Evolutionary conservation across 176 grass and related monocot genomes (phyloP).

Genomic region (Musa schizocarpa): DNA sequence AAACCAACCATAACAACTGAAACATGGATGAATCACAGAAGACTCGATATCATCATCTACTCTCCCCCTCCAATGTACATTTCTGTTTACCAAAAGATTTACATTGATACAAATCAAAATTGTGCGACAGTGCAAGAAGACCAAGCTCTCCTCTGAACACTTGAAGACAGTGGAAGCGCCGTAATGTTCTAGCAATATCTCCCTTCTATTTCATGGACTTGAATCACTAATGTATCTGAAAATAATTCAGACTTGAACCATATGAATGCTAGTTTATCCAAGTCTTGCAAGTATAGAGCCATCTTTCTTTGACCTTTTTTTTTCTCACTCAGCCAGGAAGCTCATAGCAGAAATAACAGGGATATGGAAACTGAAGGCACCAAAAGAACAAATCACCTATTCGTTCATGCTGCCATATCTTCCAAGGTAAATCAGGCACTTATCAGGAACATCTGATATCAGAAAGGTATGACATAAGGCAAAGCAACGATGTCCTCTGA

Average conservation of each 20-base stretch:
- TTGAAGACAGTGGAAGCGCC: no score
- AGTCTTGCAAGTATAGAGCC: background rate
- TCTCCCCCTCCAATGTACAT: no score
- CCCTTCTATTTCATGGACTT: background rate
- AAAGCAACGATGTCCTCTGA: slow-evolving; percentile 31
- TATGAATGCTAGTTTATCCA: background rate
- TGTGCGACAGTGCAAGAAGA: no score
- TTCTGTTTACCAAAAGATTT: no score
- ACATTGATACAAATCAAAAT: no score
- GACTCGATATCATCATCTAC: no score
- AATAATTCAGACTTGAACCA: background rate
- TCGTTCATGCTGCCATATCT: slow-evolving; percentile 10
- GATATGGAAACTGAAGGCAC: background rate
- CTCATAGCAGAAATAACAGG: slow-evolving; percentile 7
- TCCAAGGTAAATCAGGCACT: background rate
- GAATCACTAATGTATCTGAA: background rate
- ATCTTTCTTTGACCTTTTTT: background rate
- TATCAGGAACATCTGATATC: slow-evolving; percentile 1
- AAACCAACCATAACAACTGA: no score
- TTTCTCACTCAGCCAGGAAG: background rate
- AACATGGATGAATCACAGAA: no score
- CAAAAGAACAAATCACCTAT: background rate
- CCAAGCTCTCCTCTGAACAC: no score
- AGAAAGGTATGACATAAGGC: slow-evolving; percentile 51
- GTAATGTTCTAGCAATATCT: background rate